These are phyloP conservation scores for Botrytis pseudocinerea DNA, from an alignment of 2,329 filamentous ascomycete genomes.

Conservation along the genomic window DNA sequence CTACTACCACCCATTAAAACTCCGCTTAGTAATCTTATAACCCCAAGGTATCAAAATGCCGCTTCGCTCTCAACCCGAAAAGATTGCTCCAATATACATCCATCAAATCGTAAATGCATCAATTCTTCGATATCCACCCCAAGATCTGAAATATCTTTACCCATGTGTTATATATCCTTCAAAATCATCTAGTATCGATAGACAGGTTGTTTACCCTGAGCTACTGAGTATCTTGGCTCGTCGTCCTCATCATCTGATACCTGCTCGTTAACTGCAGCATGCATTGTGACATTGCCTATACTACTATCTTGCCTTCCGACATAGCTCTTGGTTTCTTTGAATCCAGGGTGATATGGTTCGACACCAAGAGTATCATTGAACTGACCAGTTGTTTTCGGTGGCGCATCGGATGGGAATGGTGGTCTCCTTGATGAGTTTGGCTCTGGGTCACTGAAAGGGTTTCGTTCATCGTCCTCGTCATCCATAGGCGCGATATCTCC, in stretches of 20 bases:
- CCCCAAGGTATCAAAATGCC: constrained; percentile 26
- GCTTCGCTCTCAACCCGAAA: constrained; percentile 14
- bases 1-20: not conserved
- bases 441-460: constrained; percentile 39
- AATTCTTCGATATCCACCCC: not conserved
- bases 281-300: constrained; percentile 34
- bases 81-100: constrained; percentile 19
- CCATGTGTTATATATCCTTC: not conserved
- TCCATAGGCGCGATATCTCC: constrained; percentile 36
- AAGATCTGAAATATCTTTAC: not conserved
- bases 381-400: constrained; percentile 31
- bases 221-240: constrained; percentile 25
- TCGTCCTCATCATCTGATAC: constrained; percentile 27
- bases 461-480: constrained; percentile 33
- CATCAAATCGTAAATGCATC: constrained; percentile 9
- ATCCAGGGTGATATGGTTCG: constrained; percentile 42
- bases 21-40: not conserved
- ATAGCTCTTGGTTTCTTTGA: constrained; percentile 36
- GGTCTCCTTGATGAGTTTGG: constrained; percentile 22
- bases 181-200: constrained; percentile 34
- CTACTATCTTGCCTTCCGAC: constrained; percentile 36
- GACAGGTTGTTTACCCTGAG: constrained; percentile 32
- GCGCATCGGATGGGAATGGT: constrained; percentile 36
- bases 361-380: constrained; percentile 38
- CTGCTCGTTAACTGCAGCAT: constrained; percentile 32